A percentile compares a stretch with the other conserved stretches of the same genome.
phyloP scores from a whole-genome alignment of 2,329 filamentous ascomycete species.

The Beauveria australis region DNA sequence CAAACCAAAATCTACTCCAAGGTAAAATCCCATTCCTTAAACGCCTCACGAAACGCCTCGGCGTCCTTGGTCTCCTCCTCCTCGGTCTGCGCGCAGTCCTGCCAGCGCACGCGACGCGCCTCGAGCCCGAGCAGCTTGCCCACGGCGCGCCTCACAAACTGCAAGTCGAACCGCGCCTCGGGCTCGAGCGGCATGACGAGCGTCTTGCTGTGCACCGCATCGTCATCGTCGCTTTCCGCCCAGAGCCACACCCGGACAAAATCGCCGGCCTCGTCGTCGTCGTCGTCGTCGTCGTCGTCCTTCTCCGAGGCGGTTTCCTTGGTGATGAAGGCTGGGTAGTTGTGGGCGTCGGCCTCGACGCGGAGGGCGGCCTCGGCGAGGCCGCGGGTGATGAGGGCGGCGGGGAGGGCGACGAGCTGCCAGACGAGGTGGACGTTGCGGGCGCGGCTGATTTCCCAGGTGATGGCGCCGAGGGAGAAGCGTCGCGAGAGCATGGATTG shows the following conservation, averaged over 20 bases:
- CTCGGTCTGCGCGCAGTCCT: slow-evolving; percentile 68
- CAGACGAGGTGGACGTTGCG: slow-evolving; percentile 84
- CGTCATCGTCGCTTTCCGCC: slow-evolving; percentile 45
- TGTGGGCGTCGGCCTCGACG: slow-evolving; percentile 72
- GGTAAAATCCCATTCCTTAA: slow-evolving; percentile 82
- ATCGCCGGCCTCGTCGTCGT: slow-evolving; percentile 50
- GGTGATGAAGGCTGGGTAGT: slow-evolving; percentile 43
- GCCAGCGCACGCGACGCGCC: slow-evolving; percentile 65
- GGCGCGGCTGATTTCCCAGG: slow-evolving; percentile 82
- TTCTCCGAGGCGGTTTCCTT: slow-evolving; percentile 21
- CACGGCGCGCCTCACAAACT: slow-evolving; percentile 81
- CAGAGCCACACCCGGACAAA: slow-evolving; percentile 82
- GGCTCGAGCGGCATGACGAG: slow-evolving; percentile 67
- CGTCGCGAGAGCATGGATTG: slow-evolving; percentile 64
- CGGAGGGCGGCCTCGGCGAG: slow-evolving; percentile 84
- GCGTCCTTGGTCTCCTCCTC: slow-evolving; percentile 75
- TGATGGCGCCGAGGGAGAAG: slow-evolving; percentile 68
- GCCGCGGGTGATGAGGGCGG: slow-evolving; percentile 58
- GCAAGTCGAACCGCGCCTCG: slow-evolving; percentile 74
- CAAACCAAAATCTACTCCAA: slow-evolving; percentile 16
- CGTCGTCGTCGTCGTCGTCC: no score
- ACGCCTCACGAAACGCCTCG: slow-evolving; percentile 69
- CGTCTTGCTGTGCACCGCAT: slow-evolving; percentile 49
- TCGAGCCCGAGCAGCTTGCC: slow-evolving; percentile 81
- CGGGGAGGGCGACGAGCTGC: slow-evolving; percentile 78